phyloP scores from a whole-genome alignment of 2,329 filamentous ascomycete genomes.

The Xylariaceae sp. region DNA sequence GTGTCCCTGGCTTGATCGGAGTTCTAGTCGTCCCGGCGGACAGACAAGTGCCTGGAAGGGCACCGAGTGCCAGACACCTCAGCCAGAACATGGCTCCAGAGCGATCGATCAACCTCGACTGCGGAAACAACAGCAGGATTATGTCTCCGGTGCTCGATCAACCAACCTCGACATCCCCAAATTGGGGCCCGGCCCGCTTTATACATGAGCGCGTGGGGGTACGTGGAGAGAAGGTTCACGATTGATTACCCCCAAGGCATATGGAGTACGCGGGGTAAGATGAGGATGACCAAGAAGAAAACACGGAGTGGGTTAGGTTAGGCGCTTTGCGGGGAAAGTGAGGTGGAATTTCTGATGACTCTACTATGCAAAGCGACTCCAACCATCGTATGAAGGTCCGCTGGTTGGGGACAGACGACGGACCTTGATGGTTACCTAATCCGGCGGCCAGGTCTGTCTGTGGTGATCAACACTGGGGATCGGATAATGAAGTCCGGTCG shows the following conservation, averaged over 20 bases:
- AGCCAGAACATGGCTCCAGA: constrained; percentile 1
- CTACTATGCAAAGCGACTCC: background rate
- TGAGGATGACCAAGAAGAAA: constrained; percentile 3
- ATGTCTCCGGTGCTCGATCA: background rate
- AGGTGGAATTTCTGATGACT: background rate
- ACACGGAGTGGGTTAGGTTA: background rate
- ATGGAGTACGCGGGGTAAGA: constrained; percentile 10
- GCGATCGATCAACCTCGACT: background rate
- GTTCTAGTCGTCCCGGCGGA: background rate
- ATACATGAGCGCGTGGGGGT: background rate
- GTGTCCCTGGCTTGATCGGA: background rate
- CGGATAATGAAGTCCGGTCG: background rate
- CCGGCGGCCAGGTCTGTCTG: no score
- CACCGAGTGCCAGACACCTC: background rate
- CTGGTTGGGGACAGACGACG: background rate
- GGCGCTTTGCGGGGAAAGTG: background rate
- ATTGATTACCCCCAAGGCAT: background rate
- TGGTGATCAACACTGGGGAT: background rate
- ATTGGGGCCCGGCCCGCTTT: background rate
- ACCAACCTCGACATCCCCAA: background rate
- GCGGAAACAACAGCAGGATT: background rate
- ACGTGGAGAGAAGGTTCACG: background rate
- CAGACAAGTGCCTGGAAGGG: background rate
- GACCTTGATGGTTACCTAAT: no score
- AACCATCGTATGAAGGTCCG: background rate